These are phyloP conservation scores for Torulaspora pretoriensis DNA, from an alignment of 1,139 yeast genomes.

Conservation along the genomic window DNA sequence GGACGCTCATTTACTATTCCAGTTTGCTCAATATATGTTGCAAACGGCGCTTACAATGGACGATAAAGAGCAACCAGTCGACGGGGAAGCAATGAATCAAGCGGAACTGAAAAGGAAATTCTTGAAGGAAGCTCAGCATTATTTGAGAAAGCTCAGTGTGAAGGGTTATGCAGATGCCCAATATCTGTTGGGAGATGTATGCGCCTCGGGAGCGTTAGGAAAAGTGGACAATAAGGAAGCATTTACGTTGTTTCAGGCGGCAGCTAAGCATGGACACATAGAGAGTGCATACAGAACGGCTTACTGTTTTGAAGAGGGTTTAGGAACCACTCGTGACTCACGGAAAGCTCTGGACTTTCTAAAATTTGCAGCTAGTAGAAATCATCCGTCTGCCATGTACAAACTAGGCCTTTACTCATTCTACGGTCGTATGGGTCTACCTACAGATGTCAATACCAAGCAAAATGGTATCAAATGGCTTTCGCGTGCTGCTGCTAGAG, in stretches of 20 bases:
- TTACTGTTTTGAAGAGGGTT: conserved; percentile 85
- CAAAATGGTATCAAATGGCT: conserved; percentile 92
- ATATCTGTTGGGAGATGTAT: conserved; percentile 82
- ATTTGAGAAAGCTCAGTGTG: conserved; percentile 68
- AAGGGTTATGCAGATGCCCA: conserved; percentile 88
- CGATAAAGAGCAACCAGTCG: conserved; percentile 16
- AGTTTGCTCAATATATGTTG: conserved; percentile 86
- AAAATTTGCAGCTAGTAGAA: conserved; percentile 82
- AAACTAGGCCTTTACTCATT: conserved; percentile 84
- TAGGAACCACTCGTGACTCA: conserved; percentile 88
- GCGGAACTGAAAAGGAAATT: conserved; percentile 41
- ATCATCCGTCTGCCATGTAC: conserved; percentile 95
- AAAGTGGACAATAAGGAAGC: conserved; percentile 79
- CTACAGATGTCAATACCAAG: conserved; percentile 62
- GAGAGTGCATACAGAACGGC: conserved; percentile 92
- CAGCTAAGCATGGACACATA: conserved; percentile 89
- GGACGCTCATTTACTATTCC: conserved; percentile 81
- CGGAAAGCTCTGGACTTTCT: conserved; percentile 79
- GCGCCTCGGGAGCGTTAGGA: conserved; percentile 80
- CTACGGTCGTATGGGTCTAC: conserved; percentile 78
- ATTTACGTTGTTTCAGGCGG: conserved; percentile 70
- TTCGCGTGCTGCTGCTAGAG: conserved; percentile 77
- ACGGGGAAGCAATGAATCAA: conserved; percentile 16
- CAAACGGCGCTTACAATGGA: conserved; percentile 73
- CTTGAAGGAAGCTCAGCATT: conserved; percentile 70